Evolutionary conservation across 1,139 yeast species (phyloP).

Genomic region (Debaryomyces udenii): DNA sequence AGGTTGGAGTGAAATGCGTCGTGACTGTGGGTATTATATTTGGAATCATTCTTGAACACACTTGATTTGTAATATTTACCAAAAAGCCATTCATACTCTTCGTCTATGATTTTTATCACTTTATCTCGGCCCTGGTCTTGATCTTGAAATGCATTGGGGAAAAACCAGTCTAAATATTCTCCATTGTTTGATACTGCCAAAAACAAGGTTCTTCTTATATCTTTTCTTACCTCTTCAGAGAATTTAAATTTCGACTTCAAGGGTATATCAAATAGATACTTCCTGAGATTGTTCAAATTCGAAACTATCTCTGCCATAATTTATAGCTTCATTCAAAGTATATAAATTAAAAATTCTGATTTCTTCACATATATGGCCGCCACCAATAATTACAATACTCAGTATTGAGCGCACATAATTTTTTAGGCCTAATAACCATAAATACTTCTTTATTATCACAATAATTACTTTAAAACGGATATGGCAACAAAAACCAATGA

Average conservation of each 20-base stretch:
- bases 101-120: slow-evolving; percentile 28
- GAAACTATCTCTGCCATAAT: slow-evolving; percentile 6
- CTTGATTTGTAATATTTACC: slow-evolving; percentile 31
- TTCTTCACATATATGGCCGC: slow-evolving; percentile 10
- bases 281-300: slow-evolving; percentile 18
- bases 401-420: slow-evolving; percentile 7
- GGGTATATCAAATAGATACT: slow-evolving; percentile 41
- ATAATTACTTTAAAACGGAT: background rate
- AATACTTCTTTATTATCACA: background rate
- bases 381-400: slow-evolving; percentile 7
- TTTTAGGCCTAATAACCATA: background rate
- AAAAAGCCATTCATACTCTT: slow-evolving; percentile 42
- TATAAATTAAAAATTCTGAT: background rate
- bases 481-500: background rate
- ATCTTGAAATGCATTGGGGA: slow-evolving; percentile 40
- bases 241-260: slow-evolving; percentile 38
- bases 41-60: slow-evolving; percentile 24
- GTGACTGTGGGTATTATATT: slow-evolving; percentile 30
- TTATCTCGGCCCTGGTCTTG: slow-evolving; percentile 11
- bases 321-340: slow-evolving; percentile 1
- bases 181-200: slow-evolving; percentile 56
- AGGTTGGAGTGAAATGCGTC: slow-evolving; percentile 63
- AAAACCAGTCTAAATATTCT: slow-evolving; percentile 49
- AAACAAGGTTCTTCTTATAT: slow-evolving; percentile 54
- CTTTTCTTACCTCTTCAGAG: slow-evolving; percentile 34